Conservation (phyloP, 306 rosid species). For the Styphnolobium japonicum region DNA sequence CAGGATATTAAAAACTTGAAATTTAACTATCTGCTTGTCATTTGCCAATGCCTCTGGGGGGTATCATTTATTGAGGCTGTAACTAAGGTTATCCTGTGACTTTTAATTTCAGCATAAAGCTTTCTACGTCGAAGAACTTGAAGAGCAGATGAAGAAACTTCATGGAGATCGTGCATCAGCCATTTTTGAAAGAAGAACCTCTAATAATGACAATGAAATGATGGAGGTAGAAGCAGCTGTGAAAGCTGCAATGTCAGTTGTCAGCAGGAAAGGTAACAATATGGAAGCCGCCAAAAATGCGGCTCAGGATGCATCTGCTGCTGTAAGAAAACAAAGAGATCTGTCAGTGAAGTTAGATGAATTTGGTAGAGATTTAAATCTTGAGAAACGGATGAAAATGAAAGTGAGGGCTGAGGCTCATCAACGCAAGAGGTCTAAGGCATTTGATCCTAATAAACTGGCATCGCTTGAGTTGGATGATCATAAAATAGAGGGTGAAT, state of each 20-base stretch:
- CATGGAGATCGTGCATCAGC: slow-evolving; percentile 80
- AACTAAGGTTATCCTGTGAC: slow-evolving; percentile 15
- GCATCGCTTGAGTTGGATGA: slow-evolving; percentile 61
- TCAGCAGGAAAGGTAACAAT: slow-evolving; percentile 66
- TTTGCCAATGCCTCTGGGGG: not conserved
- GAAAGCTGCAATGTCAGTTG: slow-evolving; percentile 68
- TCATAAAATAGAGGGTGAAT: slow-evolving; percentile 84
- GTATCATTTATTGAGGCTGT: slow-evolving; percentile 6
- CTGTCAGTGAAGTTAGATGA: slow-evolving; percentile 84
- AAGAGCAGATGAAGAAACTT: slow-evolving; percentile 82
- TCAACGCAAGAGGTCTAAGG: slow-evolving; percentile 44
- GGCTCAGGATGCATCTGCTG: slow-evolving; percentile 74
- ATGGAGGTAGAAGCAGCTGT: slow-evolving; percentile 83
- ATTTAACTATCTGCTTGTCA: slow-evolving; percentile 9
- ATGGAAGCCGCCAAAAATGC: slow-evolving; percentile 77
- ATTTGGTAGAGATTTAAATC: slow-evolving; percentile 87
- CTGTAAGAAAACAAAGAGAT: slow-evolving; percentile 64
- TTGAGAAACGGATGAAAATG: slow-evolving; percentile 81
- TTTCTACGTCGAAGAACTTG: slow-evolving; percentile 89
- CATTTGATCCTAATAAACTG: slow-evolving; percentile 50
- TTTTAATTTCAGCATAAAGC: slow-evolving; percentile 76
- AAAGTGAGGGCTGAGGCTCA: slow-evolving; percentile 63
- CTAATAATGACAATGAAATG: slow-evolving; percentile 79
- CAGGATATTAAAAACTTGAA: slow-evolving; percentile 2
- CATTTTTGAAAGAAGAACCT: slow-evolving; percentile 64